Evolutionary conservation across 345 rosid species (phyloP).

Genomic region (Iberis pinnata): DNA sequence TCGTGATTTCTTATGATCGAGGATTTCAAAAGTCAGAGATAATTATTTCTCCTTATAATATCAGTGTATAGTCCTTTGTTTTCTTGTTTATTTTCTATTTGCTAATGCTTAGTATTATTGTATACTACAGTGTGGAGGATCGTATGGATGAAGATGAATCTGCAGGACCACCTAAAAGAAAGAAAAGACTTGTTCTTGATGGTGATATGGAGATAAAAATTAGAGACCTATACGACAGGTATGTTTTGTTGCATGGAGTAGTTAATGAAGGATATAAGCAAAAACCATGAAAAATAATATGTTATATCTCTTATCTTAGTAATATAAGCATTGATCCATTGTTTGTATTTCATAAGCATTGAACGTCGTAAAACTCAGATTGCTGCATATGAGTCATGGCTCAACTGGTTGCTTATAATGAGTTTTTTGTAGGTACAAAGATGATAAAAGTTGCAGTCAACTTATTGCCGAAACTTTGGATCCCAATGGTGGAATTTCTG

Average conservation of each 20-base stretch:
- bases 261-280: conserved; percentile 4
- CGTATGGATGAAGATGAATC: conserved; percentile 35
- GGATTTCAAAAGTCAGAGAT: conserved; percentile 44
- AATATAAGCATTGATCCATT: conserved; percentile 4
- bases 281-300: background rate
- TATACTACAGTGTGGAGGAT: conserved; percentile 40
- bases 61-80: background rate
- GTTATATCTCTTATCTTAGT: conserved; percentile 2
- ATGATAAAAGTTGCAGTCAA: conserved; percentile 44
- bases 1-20: conserved; percentile 54
- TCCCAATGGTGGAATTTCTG: conserved; percentile 61
- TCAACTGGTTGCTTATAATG: conserved; percentile 22
- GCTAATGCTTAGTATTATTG: conserved; percentile 15
- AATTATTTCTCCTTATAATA: conserved; percentile 1
- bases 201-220: conserved; percentile 53
- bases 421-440: conserved; percentile 56
- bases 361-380: background rate
- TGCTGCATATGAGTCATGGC: conserved; percentile 6
- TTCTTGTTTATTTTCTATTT: background rate
- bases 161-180: conserved; percentile 43
- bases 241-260: conserved; percentile 22
- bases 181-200: conserved; percentile 51
- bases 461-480: conserved; percentile 64
- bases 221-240: conserved; percentile 67
- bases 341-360: conserved; percentile 6